These are phyloP conservation scores for Metarhizium sp. DNA, from an alignment of 2,329 filamentous ascomycete genomes.

Conservation along the genomic window DNA sequence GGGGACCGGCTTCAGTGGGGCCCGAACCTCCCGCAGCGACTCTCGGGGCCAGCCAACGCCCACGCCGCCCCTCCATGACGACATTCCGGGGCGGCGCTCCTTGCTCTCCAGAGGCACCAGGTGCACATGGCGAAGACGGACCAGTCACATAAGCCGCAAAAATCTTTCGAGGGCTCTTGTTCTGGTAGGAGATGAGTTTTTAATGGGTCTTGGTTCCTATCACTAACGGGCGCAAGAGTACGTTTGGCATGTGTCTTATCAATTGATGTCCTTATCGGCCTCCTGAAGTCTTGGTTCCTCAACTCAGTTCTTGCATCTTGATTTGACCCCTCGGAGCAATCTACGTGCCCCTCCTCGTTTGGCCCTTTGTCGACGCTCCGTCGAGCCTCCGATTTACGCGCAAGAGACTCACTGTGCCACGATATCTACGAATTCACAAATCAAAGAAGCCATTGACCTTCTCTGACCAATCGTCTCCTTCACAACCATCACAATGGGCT, in stretches of 20 bases:
- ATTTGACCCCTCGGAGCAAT: too few species aligned
- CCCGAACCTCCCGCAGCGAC: neutral
- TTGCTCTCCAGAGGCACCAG: neutral
- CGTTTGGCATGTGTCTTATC: neutral
- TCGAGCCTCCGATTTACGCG: neutral
- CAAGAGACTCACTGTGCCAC: neutral
- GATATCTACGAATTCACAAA: neutral
- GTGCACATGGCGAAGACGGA: neutral
- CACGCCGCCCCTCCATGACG: conserved; percentile 9
- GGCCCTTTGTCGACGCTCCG: conserved; percentile 4
- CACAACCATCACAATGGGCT: conserved; percentile 28
- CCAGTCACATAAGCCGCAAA: conserved; percentile 1
- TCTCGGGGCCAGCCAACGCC: conserved; percentile 1
- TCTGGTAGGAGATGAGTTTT: neutral
- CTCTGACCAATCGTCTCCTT: neutral
- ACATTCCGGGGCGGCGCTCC: conserved; percentile 2
- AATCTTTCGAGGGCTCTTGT: neutral
- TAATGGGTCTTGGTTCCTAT: too few species aligned
- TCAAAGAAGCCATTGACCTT: neutral
- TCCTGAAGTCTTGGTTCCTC: neutral
- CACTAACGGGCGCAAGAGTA: too few species aligned
- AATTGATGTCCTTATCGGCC: conserved; percentile 1
- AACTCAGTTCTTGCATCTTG: neutral
- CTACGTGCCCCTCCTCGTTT: neutral
- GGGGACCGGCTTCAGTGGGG: neutral